phyloP scores from a whole-genome alignment of 2,329 filamentous ascomycete genomes.

The Colletotrichum salicis region DNA sequence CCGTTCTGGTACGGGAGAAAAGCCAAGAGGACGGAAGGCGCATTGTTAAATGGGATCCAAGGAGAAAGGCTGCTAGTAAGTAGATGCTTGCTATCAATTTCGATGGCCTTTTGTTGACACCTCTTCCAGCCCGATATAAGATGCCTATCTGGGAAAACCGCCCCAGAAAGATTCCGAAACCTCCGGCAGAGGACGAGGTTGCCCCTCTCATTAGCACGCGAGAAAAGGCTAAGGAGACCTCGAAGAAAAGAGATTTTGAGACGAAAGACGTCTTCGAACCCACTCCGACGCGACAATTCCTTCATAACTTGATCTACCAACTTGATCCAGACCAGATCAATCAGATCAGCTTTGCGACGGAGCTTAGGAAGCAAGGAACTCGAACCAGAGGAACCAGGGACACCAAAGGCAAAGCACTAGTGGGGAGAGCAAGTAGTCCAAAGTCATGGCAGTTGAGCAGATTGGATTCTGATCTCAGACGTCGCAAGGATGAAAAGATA shows the following conservation, averaged over 20 bases:
- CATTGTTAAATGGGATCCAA: neutral
- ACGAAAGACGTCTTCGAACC: neutral
- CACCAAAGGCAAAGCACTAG: neutral
- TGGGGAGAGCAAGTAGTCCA: neutral
- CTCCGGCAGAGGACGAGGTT: neutral
- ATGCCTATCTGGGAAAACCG: neutral
- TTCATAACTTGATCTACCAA: neutral
- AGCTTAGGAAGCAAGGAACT: neutral
- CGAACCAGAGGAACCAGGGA: neutral
- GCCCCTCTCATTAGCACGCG: neutral
- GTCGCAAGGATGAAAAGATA: neutral
- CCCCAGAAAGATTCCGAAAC: neutral
- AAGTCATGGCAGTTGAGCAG: neutral
- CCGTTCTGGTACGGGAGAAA: neutral
- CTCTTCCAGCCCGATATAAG: neutral
- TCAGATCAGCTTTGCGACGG: no score
- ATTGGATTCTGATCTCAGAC: neutral
- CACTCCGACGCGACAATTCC: neutral
- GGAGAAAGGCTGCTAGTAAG: constrained; percentile 1
- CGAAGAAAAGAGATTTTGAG: neutral
- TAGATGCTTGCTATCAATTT: neutral
- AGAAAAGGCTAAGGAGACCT: neutral
- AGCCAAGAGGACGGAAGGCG: neutral
- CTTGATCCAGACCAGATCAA: neutral
- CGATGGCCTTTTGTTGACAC: neutral